phyloP scores from a whole-genome alignment of 108 stramenopile genomes.

The Discostella pseudostelligera region DNA sequence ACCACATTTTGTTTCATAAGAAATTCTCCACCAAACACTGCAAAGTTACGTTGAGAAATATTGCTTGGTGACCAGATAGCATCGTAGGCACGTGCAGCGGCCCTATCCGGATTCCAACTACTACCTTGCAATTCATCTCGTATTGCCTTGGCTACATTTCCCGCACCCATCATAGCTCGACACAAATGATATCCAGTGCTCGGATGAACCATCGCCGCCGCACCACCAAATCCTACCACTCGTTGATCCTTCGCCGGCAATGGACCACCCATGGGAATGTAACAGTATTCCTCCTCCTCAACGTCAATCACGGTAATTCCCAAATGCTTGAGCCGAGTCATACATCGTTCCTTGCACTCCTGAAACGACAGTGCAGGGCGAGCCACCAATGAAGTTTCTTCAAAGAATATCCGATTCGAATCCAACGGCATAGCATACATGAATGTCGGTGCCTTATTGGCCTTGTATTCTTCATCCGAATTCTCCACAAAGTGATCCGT shows the following conservation, averaged over 20 bases:
- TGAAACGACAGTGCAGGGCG: conserved; percentile 86
- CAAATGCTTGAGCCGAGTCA: conserved; percentile 74
- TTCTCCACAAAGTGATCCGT: conserved; percentile 79
- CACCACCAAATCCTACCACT: conserved; percentile 87
- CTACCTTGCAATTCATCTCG: conserved; percentile 33
- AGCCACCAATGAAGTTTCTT: conserved; percentile 94
- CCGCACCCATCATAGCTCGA: conserved; percentile 71
- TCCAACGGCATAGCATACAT: conserved; percentile 96
- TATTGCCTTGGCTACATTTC: conserved; percentile 74
- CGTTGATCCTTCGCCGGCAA: conserved; percentile 86
- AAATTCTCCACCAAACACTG: conserved; percentile 95
- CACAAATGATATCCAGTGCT: conserved; percentile 92
- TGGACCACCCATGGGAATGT: conserved; percentile 95
- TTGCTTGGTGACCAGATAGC: conserved; percentile 87
- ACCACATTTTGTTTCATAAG: conserved; percentile 92
- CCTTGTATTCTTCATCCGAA: conserved; percentile 39
- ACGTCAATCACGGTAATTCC: conserved; percentile 82
- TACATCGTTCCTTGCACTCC: conserved; percentile 90
- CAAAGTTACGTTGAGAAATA: conserved; percentile 91
- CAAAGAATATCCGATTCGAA: conserved; percentile 82
- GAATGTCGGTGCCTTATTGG: conserved; percentile 83
- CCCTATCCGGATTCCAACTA: conserved; percentile 65
- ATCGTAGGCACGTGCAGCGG: conserved; percentile 84
- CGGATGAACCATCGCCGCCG: conserved; percentile 92
- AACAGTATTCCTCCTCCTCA: conserved; percentile 94